Base-by-base conservation (phyloP, 2,329 filamentous ascomycete genomes). In the Endothia cerciana region DNA sequence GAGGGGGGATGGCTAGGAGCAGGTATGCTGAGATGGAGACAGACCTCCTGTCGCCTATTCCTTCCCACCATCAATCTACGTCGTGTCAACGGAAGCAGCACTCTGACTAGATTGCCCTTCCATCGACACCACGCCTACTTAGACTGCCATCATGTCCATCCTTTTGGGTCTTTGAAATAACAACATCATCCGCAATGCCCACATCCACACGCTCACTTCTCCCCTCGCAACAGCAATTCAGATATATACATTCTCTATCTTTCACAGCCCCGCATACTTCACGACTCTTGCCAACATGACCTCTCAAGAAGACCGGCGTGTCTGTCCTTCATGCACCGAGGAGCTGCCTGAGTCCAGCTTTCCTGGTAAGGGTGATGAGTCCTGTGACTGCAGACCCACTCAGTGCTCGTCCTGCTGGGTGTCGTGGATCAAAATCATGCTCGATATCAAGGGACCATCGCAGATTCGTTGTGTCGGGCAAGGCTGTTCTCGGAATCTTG, bases 251-350 rank as follows among this genome's bases (percentile, higher is more conserved):
- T 10, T 28, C 38, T 19, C 19, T 28, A 43, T 58, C 17, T 19
- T 28, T 41, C n/a, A 8, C 1, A 4, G 15, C 19, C 55, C 11
- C 17, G 5, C 8, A n/a, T n/a, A 28, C 22, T 11, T 19, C n/a
- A 40, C 36, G 8, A 25, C n/a, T 22, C 5, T 25, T n/a, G 1
- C n/a, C n/a, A 43, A 25, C 55, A 40, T 58, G 55, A 19, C 17
- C 25, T 6, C 10, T 15, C n/a, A 4, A 15, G 2, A 56, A 15
- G 15, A 36, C 11, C 38, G 19, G n/a, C 55, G 55, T 36, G 22
- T 40, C n/a, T 58, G 55, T 25, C 36, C 55, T 38, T 40, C 55
- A 25, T 58, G 55, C 55, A 58, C 55, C 30, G 55, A 58, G n/a
- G 15, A 58, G 33, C 55, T 58, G n/a, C 36, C 55, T 15, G 55